Evolutionary conservation across 1,139 yeast species (phyloP), one percentile per base, ranked within the genome.

Genomic region (Debaryomycetaceae sp.): DNA sequence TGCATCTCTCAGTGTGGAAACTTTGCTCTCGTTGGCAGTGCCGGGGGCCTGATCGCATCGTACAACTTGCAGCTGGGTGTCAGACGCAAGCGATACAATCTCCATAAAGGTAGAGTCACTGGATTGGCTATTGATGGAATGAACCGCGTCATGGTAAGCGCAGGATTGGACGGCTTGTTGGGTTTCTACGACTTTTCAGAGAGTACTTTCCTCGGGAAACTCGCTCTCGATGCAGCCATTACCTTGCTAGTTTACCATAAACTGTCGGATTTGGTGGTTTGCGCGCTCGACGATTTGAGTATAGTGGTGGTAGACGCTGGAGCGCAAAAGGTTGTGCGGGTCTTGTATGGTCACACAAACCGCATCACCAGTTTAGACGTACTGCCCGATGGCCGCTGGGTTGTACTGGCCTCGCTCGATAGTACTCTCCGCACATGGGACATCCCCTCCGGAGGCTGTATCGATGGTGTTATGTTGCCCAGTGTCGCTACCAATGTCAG

Each of bases 381-480:
- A 46, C 78, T 94, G 5, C 94, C 95, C 4, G 93, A 87, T 51
- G 97, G 96, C 23, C 73, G 97, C 52, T 92, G 97, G 97, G 61
- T 92, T 25, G 78, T 92, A 10, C 77, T 93, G 15, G 76, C 85
- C 1, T 71, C 86, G 1, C 62, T 87, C 36, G 99, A 92, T 51
- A 68, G 85, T 2, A 87, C 98, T 0, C 66, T 92, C 31, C 70
- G 98, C 46, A 86, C 96, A 1, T 92, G 98, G 98, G 98, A 92
- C 51, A 68, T 92, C 36, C 97, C 98, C 21, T 81, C 96, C 3
- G 98, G 98, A 29, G 86, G 90, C 1, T 87, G 97, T 53, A 86
- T 92, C 35, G 98, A 92, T 55, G 97, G 96, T 37, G 77, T 90
- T 12, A 61, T 65, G 30, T 68, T 90, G 23, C 78, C 82, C 2